Base-by-base conservation (phyloP, 306 rosid species). In the Cicer yamashitae region DNA sequence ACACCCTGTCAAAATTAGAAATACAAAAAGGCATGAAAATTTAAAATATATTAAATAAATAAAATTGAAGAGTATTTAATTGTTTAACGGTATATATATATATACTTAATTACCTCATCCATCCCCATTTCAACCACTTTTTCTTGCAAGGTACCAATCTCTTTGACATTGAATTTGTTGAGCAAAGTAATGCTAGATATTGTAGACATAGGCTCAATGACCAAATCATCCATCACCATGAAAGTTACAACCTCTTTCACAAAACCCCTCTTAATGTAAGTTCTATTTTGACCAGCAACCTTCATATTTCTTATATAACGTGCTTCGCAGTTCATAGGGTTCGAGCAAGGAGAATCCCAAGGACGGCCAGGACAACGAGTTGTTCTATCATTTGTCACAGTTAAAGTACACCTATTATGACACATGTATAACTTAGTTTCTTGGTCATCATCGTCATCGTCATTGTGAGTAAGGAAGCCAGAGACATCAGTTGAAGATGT, bases 161-260 rank as follows among this genome's bases (percentile, higher is more conserved):
- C 87, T 30, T 68, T 72, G 34, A 87, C 14, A 9, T 76, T 68
- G 40, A 81, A 87, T 22, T 85, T 70, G 14, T 52, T 72, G 0
- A 87, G 74, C 11, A 80, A 0, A 0, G 87, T 38, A 1, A 85
- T 72, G 7, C 75, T 10, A 0, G 91, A 84, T 15, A 81, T 74
- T 2, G 53, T 60, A 15, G 90, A 83, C 87, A 83, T 69, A 3
- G 84, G 84, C 1, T 69, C 3, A 41, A 86, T 66, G 0, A 51
- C 59, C 7, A 87, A 65, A 60, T 87, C 88, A 74, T 84, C 86
- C 82, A 67, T 87, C 13, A 82, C 84, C 79, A 77, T 84, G 43
- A 84, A 82, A 0, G 86, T 79, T 1, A 84, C 79, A 0, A 84
- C 62, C 1, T 63, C 90, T 46, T 82, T 82, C 45, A 87, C 88